A percentile compares a stretch with the other conserved stretches of the same genome.
Evolutionary conservation across 1,139 yeast species (phyloP).

Genomic region (Yarrowia galli): DNA sequence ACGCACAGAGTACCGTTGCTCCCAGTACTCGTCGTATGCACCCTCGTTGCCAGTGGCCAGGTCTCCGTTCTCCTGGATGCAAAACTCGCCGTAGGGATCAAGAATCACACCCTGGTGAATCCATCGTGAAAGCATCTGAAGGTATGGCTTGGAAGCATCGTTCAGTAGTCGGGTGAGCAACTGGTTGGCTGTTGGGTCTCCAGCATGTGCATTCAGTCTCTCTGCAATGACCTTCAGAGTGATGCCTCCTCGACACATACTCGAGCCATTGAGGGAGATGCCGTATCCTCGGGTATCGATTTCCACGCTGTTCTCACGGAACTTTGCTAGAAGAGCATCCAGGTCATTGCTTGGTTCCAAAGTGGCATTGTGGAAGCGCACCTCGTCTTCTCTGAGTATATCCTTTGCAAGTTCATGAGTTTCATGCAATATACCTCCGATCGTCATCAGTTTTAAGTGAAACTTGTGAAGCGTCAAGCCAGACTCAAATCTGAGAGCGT

Average conservation of each 20-base stretch:
- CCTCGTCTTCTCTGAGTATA: conserved; percentile 54
- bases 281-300: conserved; percentile 42
- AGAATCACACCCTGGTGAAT: conserved; percentile 72
- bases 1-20: conserved; percentile 76
- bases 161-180: conserved; percentile 64
- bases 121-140: conserved; percentile 79
- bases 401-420: conserved; percentile 62
- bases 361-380: conserved; percentile 29
- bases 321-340: conserved; percentile 30
- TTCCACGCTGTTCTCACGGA: conserved; percentile 32
- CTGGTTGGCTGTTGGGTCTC: conserved; percentile 65
- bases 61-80: conserved; percentile 60
- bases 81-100: conserved; percentile 85
- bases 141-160: conserved; percentile 68
- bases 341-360: conserved; percentile 22
- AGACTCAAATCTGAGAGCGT: conserved; percentile 50
- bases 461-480: conserved; percentile 59
- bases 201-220: conserved; percentile 64
- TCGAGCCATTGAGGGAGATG: conserved; percentile 42
- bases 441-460: conserved; percentile 54
- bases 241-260: conserved; percentile 49
- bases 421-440: conserved; percentile 58
- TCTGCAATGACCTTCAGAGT: conserved; percentile 64
- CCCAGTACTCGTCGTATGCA: conserved; percentile 80
- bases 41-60: conserved; percentile 57